phyloP scores from a whole-genome alignment of 2,329 filamentous ascomycete species.

The Microsporum canis region DNA sequence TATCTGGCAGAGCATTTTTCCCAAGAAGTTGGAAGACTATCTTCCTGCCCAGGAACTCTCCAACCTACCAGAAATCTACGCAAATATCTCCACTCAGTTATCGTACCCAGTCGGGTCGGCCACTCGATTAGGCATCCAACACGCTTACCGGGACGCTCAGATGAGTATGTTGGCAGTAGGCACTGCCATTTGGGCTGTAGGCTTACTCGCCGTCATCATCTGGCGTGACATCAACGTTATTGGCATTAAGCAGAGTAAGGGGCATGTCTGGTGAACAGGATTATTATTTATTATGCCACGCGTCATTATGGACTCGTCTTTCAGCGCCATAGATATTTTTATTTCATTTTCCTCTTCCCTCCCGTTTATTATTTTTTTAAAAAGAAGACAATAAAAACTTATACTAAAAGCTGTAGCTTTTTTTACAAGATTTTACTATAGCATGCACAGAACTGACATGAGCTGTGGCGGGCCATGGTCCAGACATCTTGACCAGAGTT shows the following conservation, averaged over 20 bases:
- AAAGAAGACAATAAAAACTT: too few relatives aligned
- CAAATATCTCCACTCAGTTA: slow-evolving; percentile 15
- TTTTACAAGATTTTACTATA: too few relatives aligned
- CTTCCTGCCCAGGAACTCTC: slow-evolving; percentile 15
- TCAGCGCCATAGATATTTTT: too few relatives aligned
- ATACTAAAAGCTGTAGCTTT: too few relatives aligned
- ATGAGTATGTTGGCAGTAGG: slow-evolving; percentile 29
- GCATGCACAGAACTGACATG: too few relatives aligned
- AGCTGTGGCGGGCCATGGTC: too few relatives aligned
- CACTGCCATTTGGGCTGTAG: slow-evolving; percentile 15
- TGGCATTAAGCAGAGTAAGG: slow-evolving; percentile 21
- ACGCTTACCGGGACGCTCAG: slow-evolving; percentile 39
- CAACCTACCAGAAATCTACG: slow-evolving; percentile 16
- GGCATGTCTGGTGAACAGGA: background rate
- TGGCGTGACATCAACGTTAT: slow-evolving; percentile 42
- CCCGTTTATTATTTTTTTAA: too few relatives aligned
- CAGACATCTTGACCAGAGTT: too few relatives aligned
- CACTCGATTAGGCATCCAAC: slow-evolving; percentile 33
- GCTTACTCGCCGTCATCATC: slow-evolving; percentile 27
- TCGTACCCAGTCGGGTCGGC: slow-evolving; percentile 30
- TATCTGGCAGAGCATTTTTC: slow-evolving; percentile 23
- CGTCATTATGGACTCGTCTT: too few relatives aligned
- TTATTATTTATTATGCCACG: background rate
- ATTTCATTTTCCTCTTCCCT: too few relatives aligned
- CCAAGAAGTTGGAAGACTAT: slow-evolving; percentile 10